These are phyloP conservation scores for Suillus discolor DNA, from an alignment of 768 basidiomycete genomes.

Conservation along the genomic window DNA sequence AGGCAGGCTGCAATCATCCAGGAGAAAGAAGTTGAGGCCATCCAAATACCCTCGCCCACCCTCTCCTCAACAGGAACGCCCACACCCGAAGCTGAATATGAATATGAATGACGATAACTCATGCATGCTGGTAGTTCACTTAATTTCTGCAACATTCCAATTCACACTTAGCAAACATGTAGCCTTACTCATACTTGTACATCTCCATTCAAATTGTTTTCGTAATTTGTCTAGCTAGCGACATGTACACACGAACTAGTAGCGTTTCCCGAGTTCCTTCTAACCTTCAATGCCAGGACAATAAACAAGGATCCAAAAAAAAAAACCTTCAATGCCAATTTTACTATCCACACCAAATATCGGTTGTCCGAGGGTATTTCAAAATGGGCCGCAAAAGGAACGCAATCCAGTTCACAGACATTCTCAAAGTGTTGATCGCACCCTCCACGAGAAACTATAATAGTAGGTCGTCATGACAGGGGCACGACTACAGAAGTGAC, in stretches of 20 bases:
- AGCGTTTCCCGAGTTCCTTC: conserved; percentile 53
- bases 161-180: conserved; percentile 8
- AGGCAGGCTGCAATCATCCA: conserved; percentile 58
- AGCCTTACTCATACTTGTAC: conserved; percentile 9
- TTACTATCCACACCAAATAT: neutral
- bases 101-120: conserved; percentile 17
- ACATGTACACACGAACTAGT: neutral
- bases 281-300: conserved; percentile 64
- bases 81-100: conserved; percentile 30
- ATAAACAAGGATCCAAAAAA: too few relatives aligned
- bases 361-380: conserved; percentile 29
- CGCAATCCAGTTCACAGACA: conserved; percentile 94
- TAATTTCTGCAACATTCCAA: neutral
- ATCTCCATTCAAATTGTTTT: neutral
- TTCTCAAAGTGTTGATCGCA: conserved; percentile 96
- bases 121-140: neutral
- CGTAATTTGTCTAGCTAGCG: neutral
- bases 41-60: conserved; percentile 52
- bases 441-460: conserved; percentile 92
- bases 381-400: conserved; percentile 91
- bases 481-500: neutral
- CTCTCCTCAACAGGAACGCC: conserved; percentile 43
- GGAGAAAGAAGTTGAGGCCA: conserved; percentile 62
- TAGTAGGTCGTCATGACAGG: neutral
- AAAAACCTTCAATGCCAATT: conserved; percentile 64